Evolutionary conservation across 768 basidiomycete genomes (phyloP).

Genomic region (Cystofilobasidium macerans): DNA sequence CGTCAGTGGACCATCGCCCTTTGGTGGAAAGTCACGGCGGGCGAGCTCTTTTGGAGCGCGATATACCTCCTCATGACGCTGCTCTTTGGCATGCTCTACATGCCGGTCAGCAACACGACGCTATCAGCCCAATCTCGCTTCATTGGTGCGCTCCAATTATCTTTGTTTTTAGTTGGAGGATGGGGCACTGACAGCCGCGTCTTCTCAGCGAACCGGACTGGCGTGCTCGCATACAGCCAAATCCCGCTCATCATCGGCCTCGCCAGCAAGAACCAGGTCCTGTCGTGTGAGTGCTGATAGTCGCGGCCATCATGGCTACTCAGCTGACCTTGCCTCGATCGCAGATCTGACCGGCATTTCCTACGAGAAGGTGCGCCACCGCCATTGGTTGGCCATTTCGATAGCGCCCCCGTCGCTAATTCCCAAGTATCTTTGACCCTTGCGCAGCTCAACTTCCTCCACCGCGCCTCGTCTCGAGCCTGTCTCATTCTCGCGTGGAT

Average conservation of each 20-base stretch:
- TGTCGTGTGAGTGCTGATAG: background rate
- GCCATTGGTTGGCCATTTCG: background rate
- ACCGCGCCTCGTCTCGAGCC: slow-evolving; percentile 34
- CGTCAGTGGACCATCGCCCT: background rate
- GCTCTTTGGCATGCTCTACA: background rate
- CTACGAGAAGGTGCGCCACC: background rate
- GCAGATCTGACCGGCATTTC: background rate
- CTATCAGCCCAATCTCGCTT: background rate
- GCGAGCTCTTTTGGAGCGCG: background rate
- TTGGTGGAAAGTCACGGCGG: background rate
- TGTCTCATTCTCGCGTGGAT: slow-evolving; percentile 28
- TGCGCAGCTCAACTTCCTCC: slow-evolving; percentile 35
- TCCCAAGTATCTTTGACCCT: background rate
- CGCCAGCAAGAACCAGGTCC: background rate
- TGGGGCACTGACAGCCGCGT: background rate
- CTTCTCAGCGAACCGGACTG: background rate
- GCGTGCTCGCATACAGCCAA: background rate
- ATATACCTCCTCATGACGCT: background rate
- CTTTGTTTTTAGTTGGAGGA: background rate
- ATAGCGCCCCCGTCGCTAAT: background rate
- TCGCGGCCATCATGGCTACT: background rate
- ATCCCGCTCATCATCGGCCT: background rate
- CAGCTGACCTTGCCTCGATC: background rate
- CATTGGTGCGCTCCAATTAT: background rate
- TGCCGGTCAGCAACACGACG: background rate